Percentiles rank a stretch among this genome's conserved stretches.
phyloP scores from a whole-genome alignment of 1,284 basidiomycete species.

The Marasmius sp. region DNA sequence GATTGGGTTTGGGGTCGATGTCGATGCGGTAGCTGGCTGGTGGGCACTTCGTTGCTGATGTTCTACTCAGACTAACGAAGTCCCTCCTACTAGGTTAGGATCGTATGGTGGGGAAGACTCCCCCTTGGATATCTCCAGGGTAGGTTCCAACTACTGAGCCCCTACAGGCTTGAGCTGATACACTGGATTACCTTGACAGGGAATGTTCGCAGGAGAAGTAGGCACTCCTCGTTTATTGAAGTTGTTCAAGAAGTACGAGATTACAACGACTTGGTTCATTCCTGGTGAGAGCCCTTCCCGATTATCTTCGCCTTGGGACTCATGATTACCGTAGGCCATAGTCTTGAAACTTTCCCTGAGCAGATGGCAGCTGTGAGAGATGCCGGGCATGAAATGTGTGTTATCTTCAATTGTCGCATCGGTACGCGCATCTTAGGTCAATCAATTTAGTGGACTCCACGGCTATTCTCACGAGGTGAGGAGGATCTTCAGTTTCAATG shows the following conservation, averaged over 20 bases:
- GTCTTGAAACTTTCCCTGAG: constrained; percentile 67
- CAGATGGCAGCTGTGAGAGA: constrained; percentile 67
- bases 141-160: constrained; percentile 22
- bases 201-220: constrained; percentile 75
- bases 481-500: not conserved
- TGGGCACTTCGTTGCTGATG: constrained; percentile 21
- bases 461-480: constrained; percentile 73
- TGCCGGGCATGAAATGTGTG: constrained; percentile 68
- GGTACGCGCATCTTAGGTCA: not conserved
- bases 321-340: constrained; percentile 47
- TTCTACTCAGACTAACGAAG: not conserved
- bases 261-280: constrained; percentile 72
- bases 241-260: constrained; percentile 70
- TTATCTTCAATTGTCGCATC: not conserved
- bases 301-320: not conserved
- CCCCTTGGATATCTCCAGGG: constrained; percentile 62
- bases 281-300: constrained; percentile 41
- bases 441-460: constrained; percentile 54
- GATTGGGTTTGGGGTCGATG: constrained; percentile 58
- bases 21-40: constrained; percentile 69
- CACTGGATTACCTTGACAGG: constrained; percentile 31
- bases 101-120: constrained; percentile 72
- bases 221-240: constrained; percentile 68
- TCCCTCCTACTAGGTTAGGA: constrained; percentile 49
- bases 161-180: not conserved